Evolutionary conservation across 2,329 filamentous ascomycete species (phyloP).

Genomic region (Arthroderma uncinatum): DNA sequence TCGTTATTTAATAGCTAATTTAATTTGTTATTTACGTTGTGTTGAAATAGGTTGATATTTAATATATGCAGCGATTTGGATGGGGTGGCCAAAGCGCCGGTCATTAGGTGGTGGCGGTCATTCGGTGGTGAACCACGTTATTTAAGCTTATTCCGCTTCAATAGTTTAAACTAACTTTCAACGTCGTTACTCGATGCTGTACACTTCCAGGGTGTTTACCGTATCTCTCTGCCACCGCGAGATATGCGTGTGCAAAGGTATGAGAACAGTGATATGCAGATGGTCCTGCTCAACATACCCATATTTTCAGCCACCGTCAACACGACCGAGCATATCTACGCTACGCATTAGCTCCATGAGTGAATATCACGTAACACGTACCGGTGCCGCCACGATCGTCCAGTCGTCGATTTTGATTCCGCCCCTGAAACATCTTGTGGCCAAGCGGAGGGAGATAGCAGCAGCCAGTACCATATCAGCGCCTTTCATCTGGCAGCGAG

Average conservation of each 20-base stretch:
- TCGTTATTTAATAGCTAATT: too few relatives aligned
- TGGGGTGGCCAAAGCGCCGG: too few relatives aligned
- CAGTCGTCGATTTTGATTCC: constrained; percentile 18
- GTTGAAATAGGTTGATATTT: too few relatives aligned
- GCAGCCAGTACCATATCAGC: constrained; percentile 17
- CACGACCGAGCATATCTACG: constrained; percentile 11
- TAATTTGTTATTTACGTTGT: too few relatives aligned
- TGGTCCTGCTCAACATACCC: background rate
- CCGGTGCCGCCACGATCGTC: constrained; percentile 18
- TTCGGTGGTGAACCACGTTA: too few relatives aligned
- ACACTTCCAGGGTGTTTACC: constrained; percentile 17
- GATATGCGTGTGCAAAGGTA: background rate
- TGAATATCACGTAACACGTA: background rate
- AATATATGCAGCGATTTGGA: too few relatives aligned
- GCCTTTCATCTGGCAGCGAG: too few relatives aligned
- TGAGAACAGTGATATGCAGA: background rate
- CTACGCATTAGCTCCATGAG: background rate
- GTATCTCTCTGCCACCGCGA: constrained; percentile 22
- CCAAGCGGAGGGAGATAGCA: constrained; percentile 15
- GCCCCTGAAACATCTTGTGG: constrained; percentile 15
- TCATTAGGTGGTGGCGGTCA: too few relatives aligned
- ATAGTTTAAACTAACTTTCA: constrained; percentile 17
- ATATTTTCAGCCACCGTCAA: constrained; percentile 15
- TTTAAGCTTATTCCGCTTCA: background rate
- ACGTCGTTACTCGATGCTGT: constrained; percentile 18